phyloP scores from a whole-genome alignment of 345 rosid genomes.

The Anacardium occidentale region DNA sequence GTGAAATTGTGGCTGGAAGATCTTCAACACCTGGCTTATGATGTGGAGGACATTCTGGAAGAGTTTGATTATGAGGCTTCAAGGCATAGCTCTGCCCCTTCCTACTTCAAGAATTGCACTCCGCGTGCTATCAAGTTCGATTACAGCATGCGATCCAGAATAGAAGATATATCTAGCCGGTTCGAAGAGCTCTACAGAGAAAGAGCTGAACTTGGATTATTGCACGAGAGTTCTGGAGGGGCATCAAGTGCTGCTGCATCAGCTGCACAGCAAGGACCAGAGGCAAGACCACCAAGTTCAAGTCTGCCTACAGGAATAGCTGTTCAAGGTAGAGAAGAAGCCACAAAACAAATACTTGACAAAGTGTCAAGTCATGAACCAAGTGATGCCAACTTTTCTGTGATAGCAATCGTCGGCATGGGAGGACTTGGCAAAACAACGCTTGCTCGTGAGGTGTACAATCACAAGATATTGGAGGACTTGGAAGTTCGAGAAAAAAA shows the following conservation, averaged over 20 bases:
- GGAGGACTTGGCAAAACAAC: too few species aligned
- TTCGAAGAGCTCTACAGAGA: neutral
- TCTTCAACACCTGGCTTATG: neutral
- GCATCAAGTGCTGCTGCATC: too few species aligned
- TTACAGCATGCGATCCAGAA: neutral
- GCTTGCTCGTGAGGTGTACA: too few species aligned
- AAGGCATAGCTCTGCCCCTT: neutral
- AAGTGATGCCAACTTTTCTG: too few species aligned
- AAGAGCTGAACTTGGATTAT: neutral
- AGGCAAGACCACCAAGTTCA: too few species aligned
- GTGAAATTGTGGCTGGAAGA: constrained; percentile 9
- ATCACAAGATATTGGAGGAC: too few species aligned
- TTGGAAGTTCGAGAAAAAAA: too few species aligned
- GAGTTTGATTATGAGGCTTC: neutral
- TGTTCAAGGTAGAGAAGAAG: too few species aligned
- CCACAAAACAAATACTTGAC: too few species aligned
- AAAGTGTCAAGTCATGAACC: too few species aligned
- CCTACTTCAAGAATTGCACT: neutral
- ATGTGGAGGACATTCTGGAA: neutral
- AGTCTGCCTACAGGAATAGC: neutral
- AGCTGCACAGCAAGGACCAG: too few species aligned
- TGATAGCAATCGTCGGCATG: too few species aligned
- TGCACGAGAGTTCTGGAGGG: neutral
- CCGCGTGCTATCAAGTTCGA: neutral
- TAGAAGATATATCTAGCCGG: neutral